A percentile compares a stretch with the other conserved stretches of the same genome.
These are phyloP conservation scores for Stereocaulon alpinum DNA, from an alignment of 495 filamentous ascomycete species.

Conservation along the genomic window DNA sequence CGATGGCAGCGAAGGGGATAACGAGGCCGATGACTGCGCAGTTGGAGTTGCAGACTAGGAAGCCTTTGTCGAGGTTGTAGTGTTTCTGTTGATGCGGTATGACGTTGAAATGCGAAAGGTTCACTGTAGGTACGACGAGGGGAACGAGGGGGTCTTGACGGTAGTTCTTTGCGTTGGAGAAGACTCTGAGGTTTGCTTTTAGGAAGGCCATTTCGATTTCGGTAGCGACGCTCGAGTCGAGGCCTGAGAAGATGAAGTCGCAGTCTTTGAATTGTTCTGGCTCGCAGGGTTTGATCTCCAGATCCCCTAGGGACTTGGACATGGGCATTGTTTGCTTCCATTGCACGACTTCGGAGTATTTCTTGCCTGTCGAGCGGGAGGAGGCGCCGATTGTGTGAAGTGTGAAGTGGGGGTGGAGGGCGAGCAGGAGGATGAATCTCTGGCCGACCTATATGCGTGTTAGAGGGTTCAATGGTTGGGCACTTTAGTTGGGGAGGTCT, in stretches of 20 bases:
- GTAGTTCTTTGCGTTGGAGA: slow-evolving; percentile 87
- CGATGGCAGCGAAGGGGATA: slow-evolving; percentile 76
- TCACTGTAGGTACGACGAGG: slow-evolving; percentile 76
- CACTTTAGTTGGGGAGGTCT: neutral
- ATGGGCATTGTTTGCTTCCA: slow-evolving; percentile 79
- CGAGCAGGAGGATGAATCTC: slow-evolving; percentile 73
- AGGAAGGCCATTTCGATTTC: slow-evolving; percentile 76
- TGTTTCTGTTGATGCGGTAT: slow-evolving; percentile 66
- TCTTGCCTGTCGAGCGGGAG: slow-evolving; percentile 66
- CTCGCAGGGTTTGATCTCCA: slow-evolving; percentile 68
- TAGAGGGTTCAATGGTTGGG: neutral
- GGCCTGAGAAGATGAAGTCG: slow-evolving; percentile 81
- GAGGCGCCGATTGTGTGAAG: slow-evolving; percentile 74
- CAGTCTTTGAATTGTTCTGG: slow-evolving; percentile 67
- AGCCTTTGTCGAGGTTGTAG: slow-evolving; percentile 60
- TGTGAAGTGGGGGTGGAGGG: slow-evolving; percentile 64
- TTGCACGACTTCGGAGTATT: slow-evolving; percentile 68
- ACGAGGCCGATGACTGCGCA: slow-evolving; percentile 84
- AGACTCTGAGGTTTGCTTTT: slow-evolving; percentile 65
- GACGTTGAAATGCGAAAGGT: slow-evolving; percentile 64
- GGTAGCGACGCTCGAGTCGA: slow-evolving; percentile 74
- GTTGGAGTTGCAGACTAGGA: slow-evolving; percentile 83
- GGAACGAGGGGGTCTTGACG: slow-evolving; percentile 74
- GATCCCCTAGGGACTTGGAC: slow-evolving; percentile 51
- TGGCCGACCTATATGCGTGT: slow-evolving; percentile 45